Evolutionary conservation across 148 eudicot species (phyloP), one percentile per base, ranked within the genome.

Genomic region (Vaccinium myrtillus): DNA sequence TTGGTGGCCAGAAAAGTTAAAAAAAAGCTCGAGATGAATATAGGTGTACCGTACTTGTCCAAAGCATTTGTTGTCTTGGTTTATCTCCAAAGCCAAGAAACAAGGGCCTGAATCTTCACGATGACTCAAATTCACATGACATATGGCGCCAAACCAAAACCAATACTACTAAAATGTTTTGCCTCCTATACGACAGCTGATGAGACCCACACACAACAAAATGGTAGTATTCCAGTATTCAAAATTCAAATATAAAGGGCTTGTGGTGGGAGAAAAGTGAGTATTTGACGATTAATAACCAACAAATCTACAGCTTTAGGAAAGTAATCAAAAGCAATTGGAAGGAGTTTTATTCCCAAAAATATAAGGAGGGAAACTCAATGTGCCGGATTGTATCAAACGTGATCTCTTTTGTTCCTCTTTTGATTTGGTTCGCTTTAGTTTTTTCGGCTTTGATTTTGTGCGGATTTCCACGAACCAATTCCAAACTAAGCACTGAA

Each of bases 121-220:
- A 30, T 15, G 30, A 77, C 80, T 51, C 58, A 23, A 77, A 9
- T 14, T 71, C 39, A 25, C 61, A 12, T 4, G 80, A 77, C 13
- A 53, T 32, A 51, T 43, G 61, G 59, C 56, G 80, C 90, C 91
- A 27, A 90, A 91, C 77, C 85, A 82, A 14, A 87, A 85, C 58
- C 75, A 70, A 30, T 18, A 58, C 1, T 19, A 16, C 0, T 27
- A 0, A 2, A 43, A 43, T 43, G 46, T 43, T 43, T 0, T 32
- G 30, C 30, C 30, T 36, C 39, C 39, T 1, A 36, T 2, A 36
- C 39, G 1, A 36, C 39, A 36, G 39, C 39, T 36, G 30, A 27
- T 27, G 46, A 43, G 46, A 43, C 46, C 46, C 0, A 0, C 0
- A 43, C 0, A 43, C 46, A 43, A 43, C 4, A 43, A 43, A 43